Evolutionary conservation across 805 yeast genomes (phyloP), one percentile per base, ranked within the genome.

Genomic region (Saccharomycopsis schoenii): DNA sequence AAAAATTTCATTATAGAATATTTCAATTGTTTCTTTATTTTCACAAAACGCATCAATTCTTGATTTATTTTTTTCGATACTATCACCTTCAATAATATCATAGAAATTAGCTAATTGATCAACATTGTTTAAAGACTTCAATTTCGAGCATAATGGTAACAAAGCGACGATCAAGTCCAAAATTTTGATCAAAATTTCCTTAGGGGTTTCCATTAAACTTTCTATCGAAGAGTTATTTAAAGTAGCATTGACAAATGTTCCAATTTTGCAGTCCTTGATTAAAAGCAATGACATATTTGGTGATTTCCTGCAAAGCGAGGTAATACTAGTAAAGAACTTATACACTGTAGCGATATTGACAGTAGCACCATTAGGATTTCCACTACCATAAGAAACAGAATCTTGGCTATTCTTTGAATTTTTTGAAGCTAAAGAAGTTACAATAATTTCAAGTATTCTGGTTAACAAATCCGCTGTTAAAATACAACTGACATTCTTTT

Each of bases 161-260:
- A 88, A 64, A 39, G 80, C 75, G 1, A 82, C 79, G 5, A 87
- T 72, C 57, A 89, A 74, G 50, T 80, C 77, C 19, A 89, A 71
- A 19, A 85, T 75, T 14, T 82, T 75, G 1, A 80, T 66, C 19
- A 87, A 70, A 36, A 88, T 69, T n/a, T 84, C 86, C 66, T 84
- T 86, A 0, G 93, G 91, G 1, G 84, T 81, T 59, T 85, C 81
- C 83, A 89, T 85, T 47, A 90, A 71, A 0, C 89, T 81, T 67
- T 88, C 96, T 55, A 86, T 81, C 4, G 89, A 75, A 1, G 82
- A 84, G 51, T 77, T 79, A 25, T 80, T 74, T 60, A 88, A 71
- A 0, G 85, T 76, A n/a, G 76, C 71, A 17, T 72, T 70, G 4
- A 88, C 71, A 14, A 79, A 70, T 9, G 74, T 74, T 0, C 84